Conservation (phyloP, 2,329 filamentous ascomycete genomes). For the Xylaria multiplex region DNA sequence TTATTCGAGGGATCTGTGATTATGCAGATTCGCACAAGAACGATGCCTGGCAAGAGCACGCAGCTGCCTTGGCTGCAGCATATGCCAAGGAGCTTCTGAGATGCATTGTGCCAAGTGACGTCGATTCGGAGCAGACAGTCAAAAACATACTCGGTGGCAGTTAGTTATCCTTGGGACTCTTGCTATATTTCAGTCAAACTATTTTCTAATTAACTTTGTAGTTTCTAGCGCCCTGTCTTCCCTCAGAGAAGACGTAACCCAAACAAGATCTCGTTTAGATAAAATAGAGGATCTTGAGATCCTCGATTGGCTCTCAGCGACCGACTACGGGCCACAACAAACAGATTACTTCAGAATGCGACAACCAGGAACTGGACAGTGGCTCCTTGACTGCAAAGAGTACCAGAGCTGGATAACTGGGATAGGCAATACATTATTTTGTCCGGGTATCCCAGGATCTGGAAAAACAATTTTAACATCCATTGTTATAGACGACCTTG, state of each 20-base stretch:
- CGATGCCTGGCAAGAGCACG: slow-evolving; percentile 38
- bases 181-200: neutral
- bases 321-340: slow-evolving; percentile 53
- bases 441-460: slow-evolving; percentile 58
- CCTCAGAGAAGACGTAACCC: neutral
- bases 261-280: slow-evolving; percentile 8
- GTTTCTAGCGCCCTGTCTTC: slow-evolving; percentile 5
- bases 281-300: slow-evolving; percentile 15
- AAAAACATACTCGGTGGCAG: slow-evolving; percentile 4
- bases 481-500: slow-evolving; percentile 55
- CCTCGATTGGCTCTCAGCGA: slow-evolving; percentile 53
- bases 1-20: slow-evolving; percentile 45
- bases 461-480: slow-evolving; percentile 60
- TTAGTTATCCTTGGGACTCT: slow-evolving; percentile 7
- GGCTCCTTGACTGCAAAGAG: slow-evolving; percentile 32
- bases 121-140: slow-evolving; percentile 8
- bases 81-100: slow-evolving; percentile 23
- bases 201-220: neutral
- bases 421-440: slow-evolving; percentile 53
- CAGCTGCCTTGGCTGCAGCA: slow-evolving; percentile 19
- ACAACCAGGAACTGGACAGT: slow-evolving; percentile 52
- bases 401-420: slow-evolving; percentile 31
- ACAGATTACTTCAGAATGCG: slow-evolving; percentile 51
- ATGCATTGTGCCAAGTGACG: slow-evolving; percentile 19
- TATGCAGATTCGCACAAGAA: slow-evolving; percentile 47